Evolutionary conservation across 805 yeast genomes (phyloP).

Genomic region (Torulaspora quercuum): DNA sequence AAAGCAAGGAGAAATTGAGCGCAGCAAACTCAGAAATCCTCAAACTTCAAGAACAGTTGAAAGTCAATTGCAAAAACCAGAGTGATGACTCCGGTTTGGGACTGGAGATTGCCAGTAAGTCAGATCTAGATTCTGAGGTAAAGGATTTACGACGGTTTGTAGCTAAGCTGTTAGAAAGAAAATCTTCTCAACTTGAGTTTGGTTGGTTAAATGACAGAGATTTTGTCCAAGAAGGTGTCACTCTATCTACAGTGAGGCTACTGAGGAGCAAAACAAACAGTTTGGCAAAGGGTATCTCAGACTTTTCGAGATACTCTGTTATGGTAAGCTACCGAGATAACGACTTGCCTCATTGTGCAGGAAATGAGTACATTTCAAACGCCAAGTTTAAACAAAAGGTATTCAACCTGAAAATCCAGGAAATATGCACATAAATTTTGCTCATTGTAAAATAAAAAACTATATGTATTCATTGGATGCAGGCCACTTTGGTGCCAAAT

Average conservation of each 20-base stretch:
- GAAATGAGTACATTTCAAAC: conserved; percentile 5
- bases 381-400: conserved; percentile 4
- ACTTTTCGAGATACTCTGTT: conserved; percentile 4
- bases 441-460: background rate
- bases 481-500: conserved; percentile 80
- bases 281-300: conserved; percentile 2
- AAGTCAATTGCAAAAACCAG: too few species aligned
- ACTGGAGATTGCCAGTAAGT: conserved; percentile 34
- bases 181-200: conserved; percentile 1
- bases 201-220: conserved; percentile 6
- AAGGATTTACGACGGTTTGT: conserved; percentile 40
- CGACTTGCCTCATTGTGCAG: background rate
- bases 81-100: too few species aligned
- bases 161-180: conserved; percentile 15
- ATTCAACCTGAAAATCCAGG: conserved; percentile 2
- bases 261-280: conserved; percentile 2
- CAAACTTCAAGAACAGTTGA: too few species aligned
- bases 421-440: conserved; percentile 1
- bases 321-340: conserved; percentile 1
- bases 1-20: too few species aligned
- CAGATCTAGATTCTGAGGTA: conserved; percentile 46
- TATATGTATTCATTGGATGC: conserved; percentile 4
- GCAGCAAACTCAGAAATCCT: too few species aligned
- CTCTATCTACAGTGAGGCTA: background rate
- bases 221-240: too few species aligned